These are phyloP conservation scores for Vitellaria paradoxa DNA, from an alignment of 179 eudicot species.

Conservation along the genomic window DNA sequence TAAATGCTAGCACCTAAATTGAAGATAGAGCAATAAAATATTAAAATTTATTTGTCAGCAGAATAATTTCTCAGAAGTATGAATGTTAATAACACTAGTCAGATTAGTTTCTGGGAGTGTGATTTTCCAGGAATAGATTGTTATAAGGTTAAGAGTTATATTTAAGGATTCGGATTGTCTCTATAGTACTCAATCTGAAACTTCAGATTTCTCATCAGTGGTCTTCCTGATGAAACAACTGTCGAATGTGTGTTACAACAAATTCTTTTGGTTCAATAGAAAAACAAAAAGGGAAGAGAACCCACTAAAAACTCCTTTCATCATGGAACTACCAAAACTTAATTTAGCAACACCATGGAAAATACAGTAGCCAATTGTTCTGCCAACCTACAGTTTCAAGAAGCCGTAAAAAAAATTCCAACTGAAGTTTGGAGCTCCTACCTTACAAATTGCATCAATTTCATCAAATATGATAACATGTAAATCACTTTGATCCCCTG, in stretches of 20 bases:
- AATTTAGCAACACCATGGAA: not conserved
- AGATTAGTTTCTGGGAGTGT: not conserved
- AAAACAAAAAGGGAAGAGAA: not conserved
- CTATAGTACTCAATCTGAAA: not conserved
- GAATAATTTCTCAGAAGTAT: not conserved
- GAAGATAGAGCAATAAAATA: not conserved
- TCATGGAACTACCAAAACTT: not conserved
- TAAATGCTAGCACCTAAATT: not conserved
- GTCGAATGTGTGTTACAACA: not conserved
- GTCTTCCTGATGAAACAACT: not conserved
- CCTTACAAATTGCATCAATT: conserved; percentile 99
- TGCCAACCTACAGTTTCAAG: not conserved
- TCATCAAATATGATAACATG: conserved; percentile 99
- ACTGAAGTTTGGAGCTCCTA: conserved; percentile 25
- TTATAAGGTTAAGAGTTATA: not conserved
- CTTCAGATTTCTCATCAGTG: not conserved
- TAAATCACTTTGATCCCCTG: conserved; percentile 97
- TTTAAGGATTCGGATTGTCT: not conserved
- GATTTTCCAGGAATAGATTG: not conserved
- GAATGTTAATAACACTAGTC: not conserved
- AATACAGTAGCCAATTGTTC: not conserved
- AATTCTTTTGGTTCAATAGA: conserved; percentile 9
- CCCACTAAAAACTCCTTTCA: not conserved
- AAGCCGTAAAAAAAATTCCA: not conserved
- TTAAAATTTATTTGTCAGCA: not conserved